A percentile compares a stretch with the other conserved stretches of the same genome.
phyloP scores from a whole-genome alignment of 2,329 filamentous ascomycete species.

The Dichotomopilus funicola region DNA sequence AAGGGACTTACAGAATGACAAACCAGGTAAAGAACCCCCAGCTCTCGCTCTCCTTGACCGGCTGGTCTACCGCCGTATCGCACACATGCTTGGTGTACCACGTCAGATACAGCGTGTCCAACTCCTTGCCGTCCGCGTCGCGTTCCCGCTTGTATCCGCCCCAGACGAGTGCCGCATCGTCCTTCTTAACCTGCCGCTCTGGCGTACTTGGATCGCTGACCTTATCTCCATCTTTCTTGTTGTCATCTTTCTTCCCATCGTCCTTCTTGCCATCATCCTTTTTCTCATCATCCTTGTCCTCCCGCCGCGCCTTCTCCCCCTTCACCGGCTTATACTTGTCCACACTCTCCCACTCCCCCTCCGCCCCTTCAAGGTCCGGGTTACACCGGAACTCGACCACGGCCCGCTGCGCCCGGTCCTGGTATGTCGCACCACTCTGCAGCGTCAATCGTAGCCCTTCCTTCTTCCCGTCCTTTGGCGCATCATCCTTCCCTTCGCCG shows the following conservation, averaged over 20 bases:
- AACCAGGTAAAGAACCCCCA: slow-evolving; percentile 99
- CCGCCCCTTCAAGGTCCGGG: slow-evolving; percentile 61
- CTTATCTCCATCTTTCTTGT: slow-evolving; percentile 25
- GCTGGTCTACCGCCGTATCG: slow-evolving; percentile 44
- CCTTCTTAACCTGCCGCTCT: slow-evolving; percentile 48
- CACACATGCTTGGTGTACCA: slow-evolving; percentile 90
- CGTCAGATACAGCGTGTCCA: slow-evolving; percentile 58
- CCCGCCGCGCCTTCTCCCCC: slow-evolving; percentile 11
- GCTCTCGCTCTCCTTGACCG: slow-evolving; percentile 40
- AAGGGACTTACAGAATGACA: slow-evolving; percentile 71
- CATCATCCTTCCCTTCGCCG: slow-evolving; percentile 52
- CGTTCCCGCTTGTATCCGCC: slow-evolving; percentile 69
- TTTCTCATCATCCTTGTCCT: slow-evolving; percentile 28
- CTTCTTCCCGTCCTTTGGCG: slow-evolving; percentile 54
- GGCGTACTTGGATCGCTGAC: slow-evolving; percentile 34
- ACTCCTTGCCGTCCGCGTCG: slow-evolving; percentile 44
- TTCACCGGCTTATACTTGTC: slow-evolving; percentile 43
- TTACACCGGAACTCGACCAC: slow-evolving; percentile 85
- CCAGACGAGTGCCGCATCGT: slow-evolving; percentile 63
- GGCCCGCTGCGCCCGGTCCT: slow-evolving; percentile 59
- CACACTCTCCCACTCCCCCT: slow-evolving; percentile 56
- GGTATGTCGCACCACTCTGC: slow-evolving; percentile 47
- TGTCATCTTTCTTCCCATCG: slow-evolving; percentile 37
- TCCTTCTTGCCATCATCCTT: slow-evolving; percentile 28
- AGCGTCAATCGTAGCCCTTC: slow-evolving; percentile 69